Evolutionary conservation across 1,139 yeast species (phyloP), one percentile per base, ranked within the genome.

Genomic region (Arxiozyma slooffiae): DNA sequence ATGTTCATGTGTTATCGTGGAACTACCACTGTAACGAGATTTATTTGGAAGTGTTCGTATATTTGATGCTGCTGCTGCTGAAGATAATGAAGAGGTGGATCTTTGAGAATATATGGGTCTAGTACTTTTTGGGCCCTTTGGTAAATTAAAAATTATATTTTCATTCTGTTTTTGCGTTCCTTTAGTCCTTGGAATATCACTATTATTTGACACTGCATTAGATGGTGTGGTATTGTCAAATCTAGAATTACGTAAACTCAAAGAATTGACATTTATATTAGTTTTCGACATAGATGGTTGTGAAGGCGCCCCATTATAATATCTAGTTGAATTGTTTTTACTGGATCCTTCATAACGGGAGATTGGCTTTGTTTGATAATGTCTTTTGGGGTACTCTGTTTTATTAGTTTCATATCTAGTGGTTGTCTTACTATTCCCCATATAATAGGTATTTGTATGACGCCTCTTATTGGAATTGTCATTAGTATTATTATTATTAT

Each of bases 111-210:
- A 21, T 18, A 38, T n/a, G 14, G 41, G 42, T 21, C 18, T 24
- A 36, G 21, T 38, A 30, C 18, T 38, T 30, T 39, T 44, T 2
- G 56, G 56, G 3, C 61, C 61, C 46, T 54, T 58, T 24, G 61
- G 61, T 45, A 58, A 43, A 4, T 44, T 40, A 18, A 42, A 42
- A 17, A 23, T 16, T 7, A 17, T 7, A 16, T 23, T 37, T 18
- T 38, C 16, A 17, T 14, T 38, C n/a, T 30, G 36, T 30, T 30
- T 30, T 30, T n/a, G 7, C 14, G 36, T 30, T 24, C 24, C 38
- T 18, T 24, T 24, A n/a, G 36, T 8, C 17, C 41, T 21, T 4
- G 24, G 14, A 26, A 17, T 26, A 34, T 46, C 39, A 11, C 22
- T 22, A 18, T 38, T 37, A 16, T 21, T 26, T 30, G 34, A n/a